Percentiles rank a stretch among this genome's conserved stretches.
Conservation (phyloP, 306 rosid species). For the Cucurbita moschata region DNA sequence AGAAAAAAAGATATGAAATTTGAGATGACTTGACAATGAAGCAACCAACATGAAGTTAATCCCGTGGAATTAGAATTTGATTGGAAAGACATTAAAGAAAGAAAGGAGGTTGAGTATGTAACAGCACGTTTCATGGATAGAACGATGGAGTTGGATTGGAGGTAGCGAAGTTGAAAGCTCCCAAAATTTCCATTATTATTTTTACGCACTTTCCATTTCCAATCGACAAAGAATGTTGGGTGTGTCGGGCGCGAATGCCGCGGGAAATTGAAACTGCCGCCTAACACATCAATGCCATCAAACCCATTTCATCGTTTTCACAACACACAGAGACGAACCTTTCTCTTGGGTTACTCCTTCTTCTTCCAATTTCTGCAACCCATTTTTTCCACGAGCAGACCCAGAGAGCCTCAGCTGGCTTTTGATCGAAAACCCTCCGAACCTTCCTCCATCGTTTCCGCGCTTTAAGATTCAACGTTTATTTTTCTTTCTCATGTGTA, state of each 20-base stretch:
- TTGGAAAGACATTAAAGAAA: neutral
- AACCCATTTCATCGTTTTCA: conserved; percentile 2
- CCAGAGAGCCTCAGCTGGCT: conserved; percentile 22
- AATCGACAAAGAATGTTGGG: neutral
- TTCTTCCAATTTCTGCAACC: neutral
- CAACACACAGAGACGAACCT: conserved; percentile 17
- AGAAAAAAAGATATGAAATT: too few relatives aligned
- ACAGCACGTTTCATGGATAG: conserved; percentile 2
- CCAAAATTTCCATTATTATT: neutral
- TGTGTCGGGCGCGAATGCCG: conserved; percentile 31
- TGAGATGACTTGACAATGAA: neutral
- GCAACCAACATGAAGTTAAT: neutral
- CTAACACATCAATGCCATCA: conserved; percentile 33
- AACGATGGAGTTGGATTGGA: neutral
- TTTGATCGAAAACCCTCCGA: conserved; percentile 12
- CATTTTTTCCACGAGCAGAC: conserved; percentile 16
- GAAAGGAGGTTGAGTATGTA: neutral
- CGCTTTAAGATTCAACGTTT: conserved; percentile 11
- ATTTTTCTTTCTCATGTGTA: neutral
- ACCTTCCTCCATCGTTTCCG: conserved; percentile 7
- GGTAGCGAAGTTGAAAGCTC: neutral
- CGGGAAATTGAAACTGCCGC: conserved; percentile 48
- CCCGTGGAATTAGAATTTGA: neutral
- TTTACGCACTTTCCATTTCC: neutral
- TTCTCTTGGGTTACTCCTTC: conserved; percentile 38